Base-by-base conservation (phyloP, 2,329 filamentous ascomycete species). In the Sporothrix euskadiensis region DNA sequence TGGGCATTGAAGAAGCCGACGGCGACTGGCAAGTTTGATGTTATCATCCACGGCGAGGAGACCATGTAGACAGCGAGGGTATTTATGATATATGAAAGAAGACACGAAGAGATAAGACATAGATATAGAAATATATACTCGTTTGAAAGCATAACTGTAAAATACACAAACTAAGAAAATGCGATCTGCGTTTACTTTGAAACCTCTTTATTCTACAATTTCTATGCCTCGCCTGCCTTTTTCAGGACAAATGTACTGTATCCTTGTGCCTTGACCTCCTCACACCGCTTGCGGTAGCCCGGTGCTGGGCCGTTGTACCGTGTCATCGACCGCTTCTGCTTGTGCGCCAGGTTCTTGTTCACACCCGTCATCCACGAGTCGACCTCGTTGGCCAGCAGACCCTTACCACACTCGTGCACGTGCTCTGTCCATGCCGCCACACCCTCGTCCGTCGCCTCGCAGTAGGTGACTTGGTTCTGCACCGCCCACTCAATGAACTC, bases 311-410 rank as follows among this genome's bases (percentile, higher is more conserved):
- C 85, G 41, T 81, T 81, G 73, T 87, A 87, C 63, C 85, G 79
- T 3, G 83, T 82, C 75, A 87, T 81, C 9, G 80, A 83, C 63
- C 85, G 80, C 74, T 81, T 82, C 76, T 83, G 80, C 79, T 86
- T 86, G 52, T 82, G 79, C 19, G 80, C 79, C 54, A 87, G 76
- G 73, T 87, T 87, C 75, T 81, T 85, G 75, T 88, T 88, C 1
- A 88, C 83, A 0, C 86, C 86, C 1, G 85, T 88, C 85, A 87
- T 87, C 86, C 86, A 88, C 1, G 82, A 83, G 74, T 88, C 85
- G 0, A 86, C 83, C 74, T 86, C 82, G 73, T 84, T 84, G 0
- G 81, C 80, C 35, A 88, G 75, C 10, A 84, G 73, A 0, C 85
- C 85, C 49, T 83, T 78, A 0, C 82, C 81, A 70, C 83, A 85